Base-by-base conservation (phyloP, 2,329 filamentous ascomycete genomes). In the Hirsutella rhossiliensis region DNA sequence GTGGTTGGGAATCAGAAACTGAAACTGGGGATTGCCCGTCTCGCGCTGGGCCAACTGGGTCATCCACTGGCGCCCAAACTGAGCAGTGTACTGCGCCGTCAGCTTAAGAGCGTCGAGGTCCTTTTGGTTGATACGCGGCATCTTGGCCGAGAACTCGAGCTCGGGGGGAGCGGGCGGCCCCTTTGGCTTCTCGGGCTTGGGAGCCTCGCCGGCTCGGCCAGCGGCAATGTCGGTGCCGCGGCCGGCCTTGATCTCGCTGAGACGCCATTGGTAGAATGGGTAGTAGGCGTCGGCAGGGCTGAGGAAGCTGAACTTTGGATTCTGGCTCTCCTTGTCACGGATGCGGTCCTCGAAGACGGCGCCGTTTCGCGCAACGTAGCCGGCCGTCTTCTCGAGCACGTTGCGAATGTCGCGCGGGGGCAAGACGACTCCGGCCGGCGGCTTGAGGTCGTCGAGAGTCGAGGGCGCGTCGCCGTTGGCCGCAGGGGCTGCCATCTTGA, bases 111-210 rank as follows among this genome's bases (percentile, higher is more conserved):
- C 72, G 53, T 82, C 78, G 50, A 97, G 68, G 72, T 98, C 92
- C 63, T 94, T 86, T 51, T 94, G 87, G 65, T 84, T 95, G 67
- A 98, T 95, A 53, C 89, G 90, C 46, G 92, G 92, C 87, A 97
- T 95, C 60, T 89, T 84, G 54, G 92, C 89, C 45, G 87, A 95
- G 68, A 96, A 98, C 53, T 85, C 78, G 58, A 94, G 97, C 55
- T 89, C 84, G 45, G 84, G 77, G 15, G 92, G 92, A 57, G 89
- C 80, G 38, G 83, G 80, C 8, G 90, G 90, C 19, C 89, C 90
- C 62, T 84, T 78, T 38, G 87, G 82, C 59, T 84, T 87, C 44
- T 69, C 69, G 42, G 69, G 67, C 15, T 62, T 66, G 37, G 69
- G 69, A 13, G 70, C 66, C 53, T 88, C 84, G 46, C 75, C 81